A percentile compares a stretch with the other conserved stretches of the same genome.
phyloP scores from a whole-genome alignment of 1,284 basidiomycete genomes.

The Cryptococcus amylolentus region DNA sequence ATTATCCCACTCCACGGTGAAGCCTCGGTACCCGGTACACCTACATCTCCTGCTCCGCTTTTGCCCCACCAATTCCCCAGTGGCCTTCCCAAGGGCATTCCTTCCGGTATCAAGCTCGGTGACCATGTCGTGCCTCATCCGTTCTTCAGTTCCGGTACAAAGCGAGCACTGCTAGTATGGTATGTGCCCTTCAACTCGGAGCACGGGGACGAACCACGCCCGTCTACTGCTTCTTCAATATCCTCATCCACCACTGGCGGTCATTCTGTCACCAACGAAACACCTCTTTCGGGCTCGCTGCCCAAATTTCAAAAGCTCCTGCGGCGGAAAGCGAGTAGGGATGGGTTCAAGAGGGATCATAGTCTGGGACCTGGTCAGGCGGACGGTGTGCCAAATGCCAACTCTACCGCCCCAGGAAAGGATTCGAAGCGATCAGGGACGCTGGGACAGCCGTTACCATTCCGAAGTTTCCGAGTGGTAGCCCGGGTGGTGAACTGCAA shows the following conservation, averaged over 20 bases:
- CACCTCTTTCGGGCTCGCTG: slow-evolving; percentile 15
- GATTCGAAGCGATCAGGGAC: not conserved
- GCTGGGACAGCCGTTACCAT: slow-evolving; percentile 38
- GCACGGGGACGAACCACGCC: slow-evolving; percentile 11
- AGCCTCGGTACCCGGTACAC: not conserved
- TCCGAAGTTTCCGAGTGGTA: slow-evolving; percentile 46
- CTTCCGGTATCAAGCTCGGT: not conserved
- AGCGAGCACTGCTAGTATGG: slow-evolving; percentile 45
- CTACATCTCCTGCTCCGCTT: not conserved
- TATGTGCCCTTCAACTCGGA: slow-evolving; percentile 46
- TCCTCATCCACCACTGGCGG: slow-evolving; percentile 4
- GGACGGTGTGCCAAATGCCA: not conserved
- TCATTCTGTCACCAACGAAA: not conserved
- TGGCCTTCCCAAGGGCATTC: slow-evolving; percentile 14
- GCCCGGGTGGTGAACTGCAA: slow-evolving; percentile 42
- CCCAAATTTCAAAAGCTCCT: slow-evolving; percentile 43
- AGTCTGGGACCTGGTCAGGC: not conserved
- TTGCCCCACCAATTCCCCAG: not conserved
- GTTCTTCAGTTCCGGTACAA: slow-evolving; percentile 23
- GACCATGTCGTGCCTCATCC: slow-evolving; percentile 12
- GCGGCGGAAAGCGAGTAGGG: slow-evolving; percentile 29
- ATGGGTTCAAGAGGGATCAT: slow-evolving; percentile 15
- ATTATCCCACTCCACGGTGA: slow-evolving; percentile 38
- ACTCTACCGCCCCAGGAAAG: not conserved
- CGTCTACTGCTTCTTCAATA: slow-evolving; percentile 2